phyloP scores from a whole-genome alignment of 768 basidiomycete genomes.

The Galerina marginata region DNA sequence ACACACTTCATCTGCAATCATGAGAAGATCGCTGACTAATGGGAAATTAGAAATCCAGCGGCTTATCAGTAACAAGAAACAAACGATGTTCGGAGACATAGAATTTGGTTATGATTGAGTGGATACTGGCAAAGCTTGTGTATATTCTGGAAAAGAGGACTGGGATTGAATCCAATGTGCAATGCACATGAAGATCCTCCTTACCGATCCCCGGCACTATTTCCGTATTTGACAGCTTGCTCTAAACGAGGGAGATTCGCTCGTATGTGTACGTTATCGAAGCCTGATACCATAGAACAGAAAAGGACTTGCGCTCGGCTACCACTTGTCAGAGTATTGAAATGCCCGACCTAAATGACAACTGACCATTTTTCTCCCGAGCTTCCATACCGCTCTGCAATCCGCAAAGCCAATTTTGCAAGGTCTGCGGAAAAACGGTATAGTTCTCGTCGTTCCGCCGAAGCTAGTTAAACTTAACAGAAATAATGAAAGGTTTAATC shows the following conservation, averaged over 20 bases:
- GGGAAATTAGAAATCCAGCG: neutral
- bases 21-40: conserved; percentile 61
- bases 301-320: conserved; percentile 69
- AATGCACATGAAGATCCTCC: conserved; percentile 11
- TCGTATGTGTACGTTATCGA: conserved; percentile 68
- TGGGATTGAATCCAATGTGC: neutral
- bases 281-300: conserved; percentile 68
- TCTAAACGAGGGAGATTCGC: conserved; percentile 65
- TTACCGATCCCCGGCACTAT: conserved; percentile 71
- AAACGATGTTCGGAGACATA: conserved; percentile 67
- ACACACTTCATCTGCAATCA: conserved; percentile 66
- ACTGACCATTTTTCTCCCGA: conserved; percentile 70
- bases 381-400: conserved; percentile 69
- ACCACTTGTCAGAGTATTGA: conserved; percentile 1
- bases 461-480: conserved; percentile 38
- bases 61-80: conserved; percentile 24
- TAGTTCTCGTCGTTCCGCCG: conserved; percentile 64
- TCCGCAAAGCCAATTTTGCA: conserved; percentile 66
- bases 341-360: neutral
- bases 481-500: conserved; percentile 6
- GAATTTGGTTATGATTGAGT: conserved; percentile 56
- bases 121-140: conserved; percentile 63
- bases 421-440: conserved; percentile 74
- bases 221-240: conserved; percentile 67
- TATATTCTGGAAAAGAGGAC: conserved; percentile 51